Percentiles rank a stretch among this genome's conserved stretches.
Evolutionary conservation across 805 yeast species (phyloP).

Genomic region (Kuraishia floccosa): DNA sequence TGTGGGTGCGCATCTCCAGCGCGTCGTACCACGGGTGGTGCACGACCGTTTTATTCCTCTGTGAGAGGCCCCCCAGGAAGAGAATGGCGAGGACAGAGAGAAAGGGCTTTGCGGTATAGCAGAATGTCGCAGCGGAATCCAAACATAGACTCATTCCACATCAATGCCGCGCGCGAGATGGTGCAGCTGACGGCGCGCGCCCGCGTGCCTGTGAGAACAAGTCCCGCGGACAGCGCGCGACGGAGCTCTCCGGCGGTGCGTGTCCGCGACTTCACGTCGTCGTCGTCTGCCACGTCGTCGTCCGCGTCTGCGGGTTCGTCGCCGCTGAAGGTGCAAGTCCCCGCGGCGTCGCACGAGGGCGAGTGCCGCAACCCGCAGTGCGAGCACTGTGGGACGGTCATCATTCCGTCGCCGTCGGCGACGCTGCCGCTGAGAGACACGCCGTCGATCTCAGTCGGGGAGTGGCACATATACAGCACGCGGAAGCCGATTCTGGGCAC

Average conservation of each 20-base stretch:
- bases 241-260: no score
- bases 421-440: constrained; percentile 48
- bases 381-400: constrained; percentile 56
- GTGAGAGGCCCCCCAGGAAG: no score
- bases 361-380: constrained; percentile 27
- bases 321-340: constrained; percentile 4
- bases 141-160: constrained; percentile 45
- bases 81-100: no score
- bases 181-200: constrained; percentile 35
- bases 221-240: neutral
- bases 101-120: no score
- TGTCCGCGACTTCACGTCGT: neutral
- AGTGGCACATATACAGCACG: constrained; percentile 68
- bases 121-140: no score
- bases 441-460: constrained; percentile 58
- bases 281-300: constrained; percentile 1
- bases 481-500: constrained; percentile 72
- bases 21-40: no score
- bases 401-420: constrained; percentile 70
- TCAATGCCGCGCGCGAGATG: constrained; percentile 56
- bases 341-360: constrained; percentile 4
- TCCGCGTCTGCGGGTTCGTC: no score
- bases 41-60: no score
- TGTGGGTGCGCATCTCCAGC: no score
- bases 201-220: constrained; percentile 9